phyloP scores from a whole-genome alignment of 768 basidiomycete genomes.

The Serendipita sp. region DNA sequence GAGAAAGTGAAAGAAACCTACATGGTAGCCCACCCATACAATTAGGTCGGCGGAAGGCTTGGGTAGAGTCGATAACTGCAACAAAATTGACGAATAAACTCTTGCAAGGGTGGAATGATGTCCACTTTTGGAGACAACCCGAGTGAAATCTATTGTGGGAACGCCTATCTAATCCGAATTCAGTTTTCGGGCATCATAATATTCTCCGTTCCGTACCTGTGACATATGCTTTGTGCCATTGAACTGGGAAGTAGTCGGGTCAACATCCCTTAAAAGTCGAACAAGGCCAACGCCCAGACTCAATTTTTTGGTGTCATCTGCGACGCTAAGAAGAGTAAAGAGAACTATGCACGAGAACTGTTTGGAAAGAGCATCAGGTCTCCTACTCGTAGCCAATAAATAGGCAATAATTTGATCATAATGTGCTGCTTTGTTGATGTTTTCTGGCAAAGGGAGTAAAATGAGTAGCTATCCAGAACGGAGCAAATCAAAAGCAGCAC shows the following conservation, averaged over 20 bases:
- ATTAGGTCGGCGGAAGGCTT: background rate
- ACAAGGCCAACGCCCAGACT: background rate
- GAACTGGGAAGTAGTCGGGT: no score
- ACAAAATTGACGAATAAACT: background rate
- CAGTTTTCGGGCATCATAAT: no score
- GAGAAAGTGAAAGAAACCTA: conserved; percentile 10
- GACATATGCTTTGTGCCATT: no score
- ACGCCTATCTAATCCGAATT: no score
- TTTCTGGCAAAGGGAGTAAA: background rate
- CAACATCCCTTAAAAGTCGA: background rate
- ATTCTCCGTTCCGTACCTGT: no score
- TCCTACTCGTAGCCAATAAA: background rate
- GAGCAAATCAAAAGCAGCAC: background rate
- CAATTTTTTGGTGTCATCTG: background rate
- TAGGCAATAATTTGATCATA: background rate
- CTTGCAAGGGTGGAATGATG: background rate
- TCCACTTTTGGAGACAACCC: conserved; percentile 1
- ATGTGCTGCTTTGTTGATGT: background rate
- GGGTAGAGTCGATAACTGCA: background rate
- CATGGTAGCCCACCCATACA: background rate
- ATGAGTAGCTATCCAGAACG: background rate
- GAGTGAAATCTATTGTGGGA: background rate
- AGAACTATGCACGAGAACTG: background rate
- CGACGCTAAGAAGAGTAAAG: background rate
- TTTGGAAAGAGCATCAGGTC: background rate